These are phyloP conservation scores for Davidsoniella eucalypti DNA, from an alignment of 2,329 filamentous ascomycete genomes.

Conservation along the genomic window DNA sequence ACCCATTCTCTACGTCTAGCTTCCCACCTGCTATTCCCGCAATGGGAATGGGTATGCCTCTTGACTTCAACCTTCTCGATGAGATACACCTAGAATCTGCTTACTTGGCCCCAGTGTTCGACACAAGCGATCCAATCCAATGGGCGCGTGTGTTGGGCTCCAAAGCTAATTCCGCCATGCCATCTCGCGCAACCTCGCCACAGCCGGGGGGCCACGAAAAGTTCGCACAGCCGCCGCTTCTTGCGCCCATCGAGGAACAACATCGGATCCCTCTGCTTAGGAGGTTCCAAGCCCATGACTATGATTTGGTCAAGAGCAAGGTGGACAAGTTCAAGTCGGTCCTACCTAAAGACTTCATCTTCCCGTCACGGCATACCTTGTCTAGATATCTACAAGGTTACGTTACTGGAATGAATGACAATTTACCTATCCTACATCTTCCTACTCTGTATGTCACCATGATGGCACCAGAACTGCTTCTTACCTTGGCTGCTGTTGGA, in stretches of 20 bases:
- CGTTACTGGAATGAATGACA: conserved; percentile 46
- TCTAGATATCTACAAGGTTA: conserved; percentile 56
- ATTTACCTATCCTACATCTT: conserved; percentile 45
- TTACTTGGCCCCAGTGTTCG: conserved; percentile 4
- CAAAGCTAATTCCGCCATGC: conserved; percentile 35
- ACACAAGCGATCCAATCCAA: conserved; percentile 6
- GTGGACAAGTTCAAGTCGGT: conserved; percentile 45
- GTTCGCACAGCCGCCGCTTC: conserved; percentile 4
- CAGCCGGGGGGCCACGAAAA: conserved; percentile 34
- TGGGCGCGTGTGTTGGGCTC: conserved; percentile 18
- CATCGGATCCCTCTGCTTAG: conserved; percentile 24
- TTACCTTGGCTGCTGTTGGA: conserved; percentile 51
- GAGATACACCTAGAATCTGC: conserved; percentile 1
- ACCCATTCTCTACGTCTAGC: neutral
- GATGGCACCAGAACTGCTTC: conserved; percentile 49
- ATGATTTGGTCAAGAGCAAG: conserved; percentile 39
- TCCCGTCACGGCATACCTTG: conserved; percentile 52
- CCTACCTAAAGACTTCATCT: conserved; percentile 44
- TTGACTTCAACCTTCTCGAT: conserved; percentile 6
- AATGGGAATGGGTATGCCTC: conserved; percentile 18
- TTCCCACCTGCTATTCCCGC: conserved; percentile 12
- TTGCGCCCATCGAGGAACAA: conserved; percentile 19
- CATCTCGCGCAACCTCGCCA: conserved; percentile 37
- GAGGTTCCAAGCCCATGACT: conserved; percentile 35
- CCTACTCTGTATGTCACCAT: conserved; percentile 47